Evolutionary conservation across 2,329 filamentous ascomycete species (phyloP).

Genomic region (Cladophialophora bantiana): DNA sequence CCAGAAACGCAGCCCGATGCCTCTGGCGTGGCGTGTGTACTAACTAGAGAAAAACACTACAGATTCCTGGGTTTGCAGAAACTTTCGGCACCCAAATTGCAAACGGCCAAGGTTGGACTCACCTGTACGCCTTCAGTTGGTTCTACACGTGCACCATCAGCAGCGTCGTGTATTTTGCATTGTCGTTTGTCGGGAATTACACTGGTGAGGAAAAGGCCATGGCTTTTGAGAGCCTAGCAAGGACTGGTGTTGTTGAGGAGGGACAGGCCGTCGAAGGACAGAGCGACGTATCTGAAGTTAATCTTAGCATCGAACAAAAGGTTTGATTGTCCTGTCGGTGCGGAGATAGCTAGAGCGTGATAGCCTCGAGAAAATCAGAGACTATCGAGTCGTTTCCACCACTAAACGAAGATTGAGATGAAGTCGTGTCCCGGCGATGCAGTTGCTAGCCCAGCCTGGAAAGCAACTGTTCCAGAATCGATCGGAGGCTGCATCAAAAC

Average conservation of each 20-base stretch:
- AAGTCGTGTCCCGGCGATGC: background rate
- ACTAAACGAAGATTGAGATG: background rate
- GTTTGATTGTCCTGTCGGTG: slow-evolving; percentile 6
- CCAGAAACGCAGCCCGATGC: background rate
- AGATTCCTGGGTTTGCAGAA: slow-evolving; percentile 29
- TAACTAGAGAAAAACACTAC: background rate
- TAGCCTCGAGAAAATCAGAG: too few relatives aligned
- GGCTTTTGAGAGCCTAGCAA: slow-evolving; percentile 27
- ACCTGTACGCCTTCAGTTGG: slow-evolving; percentile 30
- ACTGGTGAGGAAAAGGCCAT: slow-evolving; percentile 23
- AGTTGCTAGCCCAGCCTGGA: too few relatives aligned
- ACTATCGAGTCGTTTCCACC: too few relatives aligned
- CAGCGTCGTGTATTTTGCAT: slow-evolving; percentile 28
- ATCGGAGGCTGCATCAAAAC: too few relatives aligned
- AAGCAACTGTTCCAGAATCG: too few relatives aligned
- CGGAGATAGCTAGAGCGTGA: background rate
- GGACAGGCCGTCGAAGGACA: slow-evolving; percentile 14
- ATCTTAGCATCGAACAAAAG: slow-evolving; percentile 22
- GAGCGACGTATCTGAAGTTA: slow-evolving; percentile 25
- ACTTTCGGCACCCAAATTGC: slow-evolving; percentile 18
- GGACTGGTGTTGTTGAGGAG: background rate
- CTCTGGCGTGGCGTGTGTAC: background rate
- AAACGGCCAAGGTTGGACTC: slow-evolving; percentile 18
- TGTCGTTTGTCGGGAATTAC: slow-evolving; percentile 24
- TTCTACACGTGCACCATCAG: slow-evolving; percentile 29